Evolutionary conservation across 352 stramenopile genomes (phyloP).

Genomic region (Thalassiosira pacifica): DNA sequence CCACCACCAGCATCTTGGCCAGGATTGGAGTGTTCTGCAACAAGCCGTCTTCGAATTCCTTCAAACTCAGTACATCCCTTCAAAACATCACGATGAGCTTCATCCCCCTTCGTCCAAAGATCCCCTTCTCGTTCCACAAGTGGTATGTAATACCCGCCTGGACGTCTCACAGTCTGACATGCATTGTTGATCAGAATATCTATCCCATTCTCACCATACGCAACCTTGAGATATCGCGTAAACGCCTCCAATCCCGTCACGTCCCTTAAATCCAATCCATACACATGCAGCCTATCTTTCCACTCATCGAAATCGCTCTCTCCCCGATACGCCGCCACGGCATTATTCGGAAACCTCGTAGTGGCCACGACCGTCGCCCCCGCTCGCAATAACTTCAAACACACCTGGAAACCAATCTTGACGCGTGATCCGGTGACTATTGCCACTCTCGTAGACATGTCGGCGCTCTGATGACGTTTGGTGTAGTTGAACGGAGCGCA

Average conservation of each 20-base stretch:
- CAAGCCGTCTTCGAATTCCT: conserved; percentile 67
- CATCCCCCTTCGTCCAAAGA: conserved; percentile 73
- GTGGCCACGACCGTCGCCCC: conserved; percentile 91
- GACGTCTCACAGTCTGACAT: conserved; percentile 95
- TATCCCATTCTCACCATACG: conserved; percentile 80
- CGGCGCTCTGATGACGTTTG: conserved; percentile 91
- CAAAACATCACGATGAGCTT: conserved; percentile 73
- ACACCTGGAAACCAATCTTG: conserved; percentile 96
- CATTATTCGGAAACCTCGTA: conserved; percentile 94
- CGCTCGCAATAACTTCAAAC: conserved; percentile 93
- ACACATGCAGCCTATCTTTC: conserved; percentile 91
- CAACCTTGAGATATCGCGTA: conserved; percentile 89
- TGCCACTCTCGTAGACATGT: conserved; percentile 89
- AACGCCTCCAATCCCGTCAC: conserved; percentile 93
- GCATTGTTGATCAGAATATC: conserved; percentile 97
- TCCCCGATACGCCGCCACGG: conserved; percentile 89
- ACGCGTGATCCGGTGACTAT: conserved; percentile 93
- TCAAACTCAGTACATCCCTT: conserved; percentile 81
- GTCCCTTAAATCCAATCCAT: conserved; percentile 95
- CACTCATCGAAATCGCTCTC: conserved; percentile 93
- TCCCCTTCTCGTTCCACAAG: conserved; percentile 88
- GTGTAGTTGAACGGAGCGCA: conserved; percentile 94
- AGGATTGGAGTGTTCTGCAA: conserved; percentile 57
- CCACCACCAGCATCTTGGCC: conserved; percentile 11
- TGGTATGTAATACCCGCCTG: conserved; percentile 92